Evolutionary conservation across 768 basidiomycete genomes (phyloP).

Genomic region (Leccinum olivaceopallidum): DNA sequence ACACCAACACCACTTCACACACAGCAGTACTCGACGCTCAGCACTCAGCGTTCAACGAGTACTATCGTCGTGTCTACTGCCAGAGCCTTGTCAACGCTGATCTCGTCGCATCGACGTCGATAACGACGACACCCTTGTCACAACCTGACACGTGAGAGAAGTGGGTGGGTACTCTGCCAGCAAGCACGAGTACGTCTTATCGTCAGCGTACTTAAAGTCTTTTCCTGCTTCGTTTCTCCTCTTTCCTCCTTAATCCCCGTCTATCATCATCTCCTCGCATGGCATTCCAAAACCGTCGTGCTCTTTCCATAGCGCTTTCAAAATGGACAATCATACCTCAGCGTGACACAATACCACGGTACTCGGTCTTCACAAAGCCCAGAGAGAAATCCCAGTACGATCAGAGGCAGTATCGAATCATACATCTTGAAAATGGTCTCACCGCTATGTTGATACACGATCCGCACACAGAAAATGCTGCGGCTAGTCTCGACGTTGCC

Average conservation of each 20-base stretch:
- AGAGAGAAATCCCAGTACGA: constrained; percentile 77
- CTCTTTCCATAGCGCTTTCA: constrained; percentile 23
- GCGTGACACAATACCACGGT: constrained; percentile 38
- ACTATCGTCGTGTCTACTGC: background rate
- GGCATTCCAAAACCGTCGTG: constrained; percentile 4
- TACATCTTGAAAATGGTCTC: constrained; percentile 87
- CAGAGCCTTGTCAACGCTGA: background rate
- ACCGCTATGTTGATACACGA: constrained; percentile 85
- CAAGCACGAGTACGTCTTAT: background rate
- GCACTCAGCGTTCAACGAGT: background rate
- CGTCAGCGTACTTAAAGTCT: background rate
- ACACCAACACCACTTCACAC: background rate
- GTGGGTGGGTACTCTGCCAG: constrained; percentile 17
- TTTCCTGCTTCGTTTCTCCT: constrained; percentile 14
- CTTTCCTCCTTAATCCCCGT: constrained; percentile 9
- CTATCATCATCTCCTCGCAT: constrained; percentile 10
- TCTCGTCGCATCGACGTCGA: background rate
- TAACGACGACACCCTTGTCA: background rate
- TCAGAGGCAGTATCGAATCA: constrained; percentile 76
- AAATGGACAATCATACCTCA: constrained; percentile 24
- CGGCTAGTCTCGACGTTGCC: constrained; percentile 91
- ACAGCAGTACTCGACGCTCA: background rate
- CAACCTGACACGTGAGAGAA: constrained; percentile 20
- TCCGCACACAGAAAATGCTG: constrained; percentile 86
- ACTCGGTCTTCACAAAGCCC: constrained; percentile 54